These are phyloP conservation scores for Peronospora destructor DNA, from an alignment of 352 stramenopile species.

Conservation along the genomic window DNA sequence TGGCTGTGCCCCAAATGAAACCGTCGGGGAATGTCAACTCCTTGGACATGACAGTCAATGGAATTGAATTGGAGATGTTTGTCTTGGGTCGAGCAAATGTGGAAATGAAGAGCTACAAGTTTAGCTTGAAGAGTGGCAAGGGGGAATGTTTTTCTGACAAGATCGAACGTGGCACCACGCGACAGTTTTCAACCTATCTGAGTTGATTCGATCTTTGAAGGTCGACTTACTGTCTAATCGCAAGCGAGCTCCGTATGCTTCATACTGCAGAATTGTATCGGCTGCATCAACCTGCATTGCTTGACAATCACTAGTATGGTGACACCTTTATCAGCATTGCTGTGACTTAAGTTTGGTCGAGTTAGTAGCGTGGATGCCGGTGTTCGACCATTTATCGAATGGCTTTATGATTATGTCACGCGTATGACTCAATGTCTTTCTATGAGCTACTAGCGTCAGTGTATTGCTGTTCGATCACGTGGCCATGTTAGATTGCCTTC, in stretches of 20 bases:
- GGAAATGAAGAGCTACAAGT: conserved; percentile 9
- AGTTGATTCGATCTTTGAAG: too few species aligned
- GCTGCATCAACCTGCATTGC: too few species aligned
- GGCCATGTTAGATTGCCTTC: too few species aligned
- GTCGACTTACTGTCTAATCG: too few species aligned
- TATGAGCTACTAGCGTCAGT: conserved; percentile 36
- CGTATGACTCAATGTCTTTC: conserved; percentile 51
- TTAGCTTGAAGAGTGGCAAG: too few species aligned
- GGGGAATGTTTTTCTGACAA: too few species aligned
- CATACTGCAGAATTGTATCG: too few species aligned
- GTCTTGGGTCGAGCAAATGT: conserved; percentile 10
- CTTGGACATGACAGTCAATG: conserved; percentile 18
- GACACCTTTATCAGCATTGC: too few species aligned
- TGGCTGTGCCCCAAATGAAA: conserved; percentile 87
- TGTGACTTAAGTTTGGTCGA: too few species aligned
- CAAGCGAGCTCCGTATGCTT: too few species aligned
- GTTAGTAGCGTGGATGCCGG: not conserved
- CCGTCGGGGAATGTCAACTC: conserved; percentile 37
- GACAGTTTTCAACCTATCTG: conserved; percentile 4
- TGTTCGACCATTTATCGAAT: conserved; percentile 3
- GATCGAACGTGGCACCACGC: too few species aligned
- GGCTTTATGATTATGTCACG: conserved; percentile 15
- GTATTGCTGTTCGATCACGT: conserved; percentile 20
- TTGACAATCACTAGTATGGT: too few species aligned
- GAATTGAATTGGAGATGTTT: not conserved